Evolutionary conservation across 805 yeast species (phyloP).

Genomic region (Cyberlindnera japonica): DNA sequence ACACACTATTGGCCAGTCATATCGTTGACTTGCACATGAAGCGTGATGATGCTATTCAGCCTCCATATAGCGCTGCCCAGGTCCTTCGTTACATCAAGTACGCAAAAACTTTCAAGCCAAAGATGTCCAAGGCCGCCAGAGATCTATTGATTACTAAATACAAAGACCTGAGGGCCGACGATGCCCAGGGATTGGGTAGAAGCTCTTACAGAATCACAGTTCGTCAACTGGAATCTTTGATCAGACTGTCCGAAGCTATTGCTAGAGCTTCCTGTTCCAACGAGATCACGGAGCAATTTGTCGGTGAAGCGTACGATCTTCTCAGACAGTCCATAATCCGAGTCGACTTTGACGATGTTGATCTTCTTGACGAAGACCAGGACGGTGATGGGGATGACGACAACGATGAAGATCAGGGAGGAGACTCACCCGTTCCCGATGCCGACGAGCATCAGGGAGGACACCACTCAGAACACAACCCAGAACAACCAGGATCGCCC

Average conservation of each 20-base stretch:
- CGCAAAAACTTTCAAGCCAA: constrained; percentile 90
- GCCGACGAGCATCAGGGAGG: too few species aligned
- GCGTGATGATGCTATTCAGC: constrained; percentile 83
- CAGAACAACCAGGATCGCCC: constrained; percentile 1
- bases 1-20: constrained; percentile 85
- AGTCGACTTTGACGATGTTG: constrained; percentile 91
- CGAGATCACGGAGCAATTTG: constrained; percentile 74
- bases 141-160: constrained; percentile 72
- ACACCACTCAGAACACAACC: too few species aligned
- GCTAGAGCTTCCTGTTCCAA: constrained; percentile 85
- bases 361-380: constrained; percentile 63
- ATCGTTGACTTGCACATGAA: constrained; percentile 91
- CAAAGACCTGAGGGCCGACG: constrained; percentile 83
- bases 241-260: constrained; percentile 90
- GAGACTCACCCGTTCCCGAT: too few species aligned
- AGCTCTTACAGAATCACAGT: constrained; percentile 93
- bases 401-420: constrained; percentile 13
- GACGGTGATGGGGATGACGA: constrained; percentile 39
- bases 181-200: constrained; percentile 83
- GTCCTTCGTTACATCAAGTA: constrained; percentile 83
- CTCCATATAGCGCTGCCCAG: constrained; percentile 88
- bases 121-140: constrained; percentile 77
- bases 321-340: constrained; percentile 88
- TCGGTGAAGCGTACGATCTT: constrained; percentile 88
- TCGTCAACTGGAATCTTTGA: constrained; percentile 92